These are phyloP conservation scores for Penicillium cosmopolitanum DNA, from an alignment of 495 filamentous ascomycete species.

Conservation along the genomic window DNA sequence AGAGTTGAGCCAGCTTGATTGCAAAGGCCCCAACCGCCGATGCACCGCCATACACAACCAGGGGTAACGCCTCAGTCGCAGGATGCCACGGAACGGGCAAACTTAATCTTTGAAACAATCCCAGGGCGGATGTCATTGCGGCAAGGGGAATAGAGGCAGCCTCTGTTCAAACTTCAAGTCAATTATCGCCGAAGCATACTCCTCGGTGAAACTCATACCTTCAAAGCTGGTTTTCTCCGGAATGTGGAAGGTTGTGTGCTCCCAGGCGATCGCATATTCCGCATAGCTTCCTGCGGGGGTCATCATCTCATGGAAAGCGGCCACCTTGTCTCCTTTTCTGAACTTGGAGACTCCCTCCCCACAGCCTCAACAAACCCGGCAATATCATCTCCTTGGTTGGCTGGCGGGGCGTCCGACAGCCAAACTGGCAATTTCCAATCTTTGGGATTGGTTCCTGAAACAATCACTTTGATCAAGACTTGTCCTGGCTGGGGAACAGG, in stretches of 20 bases:
- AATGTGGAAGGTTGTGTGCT: slow-evolving; percentile 71
- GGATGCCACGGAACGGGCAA: slow-evolving; percentile 69
- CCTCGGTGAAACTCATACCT: slow-evolving; percentile 38
- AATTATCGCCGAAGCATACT: not conserved
- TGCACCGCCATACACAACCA: slow-evolving; percentile 70
- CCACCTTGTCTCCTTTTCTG: not conserved
- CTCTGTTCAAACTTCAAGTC: slow-evolving; percentile 38
- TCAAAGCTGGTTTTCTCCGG: slow-evolving; percentile 68
- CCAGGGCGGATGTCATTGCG: slow-evolving; percentile 72
- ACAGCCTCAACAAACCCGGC: not conserved
- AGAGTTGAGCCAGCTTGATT: slow-evolving; percentile 65
- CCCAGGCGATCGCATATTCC: slow-evolving; percentile 69
- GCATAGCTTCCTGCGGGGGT: slow-evolving; percentile 64
- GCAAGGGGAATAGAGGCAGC: slow-evolving; percentile 74
- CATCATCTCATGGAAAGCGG: slow-evolving; percentile 2
- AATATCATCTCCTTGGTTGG: not conserved
- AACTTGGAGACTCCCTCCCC: not conserved
- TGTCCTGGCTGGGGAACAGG: not conserved
- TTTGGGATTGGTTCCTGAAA: not conserved
- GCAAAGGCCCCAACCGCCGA: slow-evolving; percentile 70
- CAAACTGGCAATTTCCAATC: not conserved
- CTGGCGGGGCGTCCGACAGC: not conserved
- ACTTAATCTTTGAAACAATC: slow-evolving; percentile 58
- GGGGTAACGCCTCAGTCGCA: slow-evolving; percentile 46
- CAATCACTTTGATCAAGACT: not conserved